A percentile compares a stretch with the other conserved stretches of the same genome.
Evolutionary conservation across 2,329 filamentous ascomycete genomes (phyloP).

Genomic region (Hypoxylon sp.): DNA sequence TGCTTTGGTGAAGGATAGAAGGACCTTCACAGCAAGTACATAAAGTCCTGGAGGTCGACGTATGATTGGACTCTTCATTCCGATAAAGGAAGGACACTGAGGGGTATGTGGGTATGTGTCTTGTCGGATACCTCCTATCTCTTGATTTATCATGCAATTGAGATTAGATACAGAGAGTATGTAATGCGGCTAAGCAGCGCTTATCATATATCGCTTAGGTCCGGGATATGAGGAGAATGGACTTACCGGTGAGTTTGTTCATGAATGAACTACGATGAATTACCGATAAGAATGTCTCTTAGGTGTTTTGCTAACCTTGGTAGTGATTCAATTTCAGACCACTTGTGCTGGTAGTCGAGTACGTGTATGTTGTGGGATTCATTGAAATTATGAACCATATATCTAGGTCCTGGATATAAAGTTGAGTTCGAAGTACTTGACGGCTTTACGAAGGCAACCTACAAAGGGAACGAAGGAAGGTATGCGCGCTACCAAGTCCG

Average conservation of each 20-base stretch:
- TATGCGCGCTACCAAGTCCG: conserved; percentile 16
- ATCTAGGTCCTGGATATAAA: neutral
- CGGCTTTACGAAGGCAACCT: neutral
- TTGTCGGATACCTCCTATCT: neutral
- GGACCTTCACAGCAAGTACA: neutral
- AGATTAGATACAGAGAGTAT: neutral
- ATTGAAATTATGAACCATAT: neutral
- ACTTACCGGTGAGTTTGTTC: neutral
- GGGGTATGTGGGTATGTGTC: conserved; percentile 27
- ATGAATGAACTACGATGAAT: neutral
- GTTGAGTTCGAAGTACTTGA: neutral
- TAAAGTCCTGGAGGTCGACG: neutral
- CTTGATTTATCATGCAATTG: conserved; percentile 4
- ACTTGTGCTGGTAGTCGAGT: neutral
- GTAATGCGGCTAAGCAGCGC: neutral
- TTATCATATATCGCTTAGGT: neutral
- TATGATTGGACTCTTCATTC: conserved; percentile 8
- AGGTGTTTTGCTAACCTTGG: neutral
- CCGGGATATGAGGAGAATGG: neutral
- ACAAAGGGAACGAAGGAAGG: neutral
- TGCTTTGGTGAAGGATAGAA: neutral
- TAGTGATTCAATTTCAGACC: neutral
- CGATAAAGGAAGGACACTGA: conserved; percentile 21
- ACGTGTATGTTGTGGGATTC: neutral
- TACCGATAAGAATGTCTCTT: neutral